Conservation (phyloP, 495 filamentous ascomycete species). For the Pyronema domesticum region DNA sequence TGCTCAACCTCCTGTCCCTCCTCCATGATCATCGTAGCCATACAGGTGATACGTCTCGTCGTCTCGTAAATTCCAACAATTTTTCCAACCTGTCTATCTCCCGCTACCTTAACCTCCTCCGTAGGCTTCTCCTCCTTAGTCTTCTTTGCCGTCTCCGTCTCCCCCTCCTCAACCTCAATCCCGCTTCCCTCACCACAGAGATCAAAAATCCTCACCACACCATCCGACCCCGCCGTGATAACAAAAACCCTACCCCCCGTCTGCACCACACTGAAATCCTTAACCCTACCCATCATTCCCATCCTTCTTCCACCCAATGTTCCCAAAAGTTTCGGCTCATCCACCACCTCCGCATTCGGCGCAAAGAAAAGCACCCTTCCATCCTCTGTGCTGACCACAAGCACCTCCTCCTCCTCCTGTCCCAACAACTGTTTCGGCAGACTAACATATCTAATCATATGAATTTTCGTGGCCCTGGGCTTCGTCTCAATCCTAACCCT, state of each 20-base stretch:
- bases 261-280: constrained; percentile 62
- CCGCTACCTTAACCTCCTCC: constrained; percentile 16
- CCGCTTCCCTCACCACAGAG: constrained; percentile 24
- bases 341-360: constrained; percentile 30
- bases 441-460: constrained; percentile 55
- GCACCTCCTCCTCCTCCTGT: constrained; percentile 29
- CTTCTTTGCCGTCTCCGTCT: constrained; percentile 5
- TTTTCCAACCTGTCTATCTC: constrained; percentile 42
- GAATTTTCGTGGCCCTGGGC: constrained; percentile 52
- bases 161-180: constrained; percentile 21
- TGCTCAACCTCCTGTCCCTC: constrained; percentile 17
- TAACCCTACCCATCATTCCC: constrained; percentile 54
- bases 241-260: constrained; percentile 36
- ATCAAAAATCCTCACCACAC: constrained; percentile 58
- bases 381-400: constrained; percentile 84
- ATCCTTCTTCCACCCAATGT: constrained; percentile 58
- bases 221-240: constrained; percentile 69
- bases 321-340: constrained; percentile 41
- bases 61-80: constrained; percentile 69
- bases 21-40: constrained; percentile 68
- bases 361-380: constrained; percentile 74
- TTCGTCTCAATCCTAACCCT: constrained; percentile 50
- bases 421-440: constrained; percentile 17
- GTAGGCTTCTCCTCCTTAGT: constrained; percentile 19
- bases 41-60: constrained; percentile 72